Base-by-base conservation (phyloP, 306 rosid genomes). In the Comarum palustre region DNA sequence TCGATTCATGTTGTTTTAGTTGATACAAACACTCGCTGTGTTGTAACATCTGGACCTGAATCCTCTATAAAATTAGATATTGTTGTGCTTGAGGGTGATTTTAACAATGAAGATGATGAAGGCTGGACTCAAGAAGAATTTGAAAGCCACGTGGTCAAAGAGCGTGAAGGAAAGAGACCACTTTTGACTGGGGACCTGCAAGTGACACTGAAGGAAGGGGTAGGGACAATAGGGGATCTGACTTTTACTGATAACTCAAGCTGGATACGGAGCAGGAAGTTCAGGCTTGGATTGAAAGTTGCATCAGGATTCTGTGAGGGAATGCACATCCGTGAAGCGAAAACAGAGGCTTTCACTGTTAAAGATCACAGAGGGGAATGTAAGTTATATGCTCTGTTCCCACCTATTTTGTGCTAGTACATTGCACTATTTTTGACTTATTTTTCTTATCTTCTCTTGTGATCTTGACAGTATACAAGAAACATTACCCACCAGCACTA, bases 361-460 rank as follows among this genome's bases (percentile, higher is more conserved):
- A 95, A 95, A 82, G 99, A 95, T 86, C 99, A 95, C 83, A 87
- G 99, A 86, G 99, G 99, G 79, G 99, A 95, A 95, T 69, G 99
- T 92, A 84, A 76, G 96, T 55, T 75, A n/a, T 70, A 75, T 80
- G 74, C 69, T 64, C 65, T 63, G 66, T 34, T 34, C n/a, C 52
- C 65, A 65, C 73, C 14, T 31, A 60, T 45, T 43, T 68, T 39
- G 65, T 78, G 67, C 68, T 39, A 59, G 29, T 60, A 13, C 68
- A 19, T n/a, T 60, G 10, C 68, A 19, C 43, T 31, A 27, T 17
- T 48, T 12, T 29, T 19, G 16, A 38, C 74, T 47, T 43, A 6
- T 67, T 48, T 60, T 70, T 51, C 61, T 34, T 64, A 67, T 80
- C 71, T 78, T 32, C 47, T 71, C 19, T 46, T 29, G 65, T 39